These are phyloP conservation scores for Jackrogersella multiformis DNA, from an alignment of 495 filamentous ascomycete species.

Conservation along the genomic window DNA sequence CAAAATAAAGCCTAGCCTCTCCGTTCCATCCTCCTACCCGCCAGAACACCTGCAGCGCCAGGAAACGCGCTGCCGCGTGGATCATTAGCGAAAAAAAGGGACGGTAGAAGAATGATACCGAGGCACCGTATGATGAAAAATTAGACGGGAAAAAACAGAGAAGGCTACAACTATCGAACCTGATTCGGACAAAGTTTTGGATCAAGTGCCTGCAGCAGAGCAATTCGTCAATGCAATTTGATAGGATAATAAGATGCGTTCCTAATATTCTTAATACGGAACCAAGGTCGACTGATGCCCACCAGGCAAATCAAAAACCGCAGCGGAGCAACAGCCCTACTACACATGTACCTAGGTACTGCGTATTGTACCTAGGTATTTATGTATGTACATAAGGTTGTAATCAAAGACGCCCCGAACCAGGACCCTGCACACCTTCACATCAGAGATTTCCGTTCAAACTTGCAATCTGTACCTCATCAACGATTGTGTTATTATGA, in stretches of 20 bases:
- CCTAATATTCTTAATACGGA: conserved; percentile 9
- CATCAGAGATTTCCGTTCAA: conserved; percentile 16
- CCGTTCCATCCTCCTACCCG: conserved; percentile 39
- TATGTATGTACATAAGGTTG: conserved; percentile 3
- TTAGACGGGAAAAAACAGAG: conserved; percentile 2
- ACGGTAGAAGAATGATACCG: conserved; percentile 25
- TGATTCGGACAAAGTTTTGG: conserved; percentile 26
- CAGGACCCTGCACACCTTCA: conserved; percentile 25
- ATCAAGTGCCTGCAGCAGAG: conserved; percentile 10
- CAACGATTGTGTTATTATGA: conserved; percentile 2
- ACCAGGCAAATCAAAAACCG: conserved; percentile 31
- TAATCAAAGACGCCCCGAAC: conserved; percentile 33
- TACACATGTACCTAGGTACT: too few species aligned
- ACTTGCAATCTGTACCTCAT: background rate
- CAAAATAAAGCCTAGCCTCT: conserved; percentile 41
- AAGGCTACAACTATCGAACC: conserved; percentile 18
- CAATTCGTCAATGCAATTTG: conserved; percentile 31
- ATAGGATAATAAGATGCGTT: conserved; percentile 7
- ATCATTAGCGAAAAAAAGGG: conserved; percentile 26
- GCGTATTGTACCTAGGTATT: too few species aligned
- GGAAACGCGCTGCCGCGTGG: conserved; percentile 44
- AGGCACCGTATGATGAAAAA: conserved; percentile 21
- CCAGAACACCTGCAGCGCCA: conserved; percentile 45
- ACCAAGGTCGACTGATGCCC: conserved; percentile 25
- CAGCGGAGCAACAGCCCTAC: conserved; percentile 35